phyloP scores from a whole-genome alignment of 2,329 filamentous ascomycete genomes.

The Tolypocladium cylindrosporum region DNA sequence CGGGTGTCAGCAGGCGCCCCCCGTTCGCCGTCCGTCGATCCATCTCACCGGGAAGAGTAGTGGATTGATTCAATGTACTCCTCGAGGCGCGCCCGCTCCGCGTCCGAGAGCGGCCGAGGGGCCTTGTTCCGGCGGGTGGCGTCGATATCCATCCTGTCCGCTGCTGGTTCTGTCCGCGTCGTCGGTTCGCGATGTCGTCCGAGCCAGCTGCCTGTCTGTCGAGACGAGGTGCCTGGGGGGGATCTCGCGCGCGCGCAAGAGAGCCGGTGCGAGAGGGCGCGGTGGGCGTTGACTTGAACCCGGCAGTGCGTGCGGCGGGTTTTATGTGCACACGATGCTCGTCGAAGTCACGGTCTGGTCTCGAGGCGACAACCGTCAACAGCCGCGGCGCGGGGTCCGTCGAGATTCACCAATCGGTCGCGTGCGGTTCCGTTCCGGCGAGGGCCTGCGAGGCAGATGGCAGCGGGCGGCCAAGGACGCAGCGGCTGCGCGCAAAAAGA shows the following conservation, averaged over 20 bases:
- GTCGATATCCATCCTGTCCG: conserved; percentile 54
- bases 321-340: not conserved
- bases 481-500: not conserved
- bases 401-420: not conserved
- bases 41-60: conserved; percentile 73
- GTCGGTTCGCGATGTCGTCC: not conserved
- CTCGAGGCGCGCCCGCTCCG: conserved; percentile 73
- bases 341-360: not conserved
- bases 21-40: not conserved
- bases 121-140: conserved; percentile 75
- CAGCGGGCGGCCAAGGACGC: not conserved
- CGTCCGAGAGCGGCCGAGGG: conserved; percentile 69
- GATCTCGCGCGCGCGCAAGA: not conserved
- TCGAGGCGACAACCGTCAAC: not conserved
- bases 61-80: conserved; percentile 92
- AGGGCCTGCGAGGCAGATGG: not conserved
- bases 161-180: not conserved
- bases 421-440: not conserved
- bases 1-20: not conserved
- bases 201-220: not conserved
- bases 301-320: not conserved
- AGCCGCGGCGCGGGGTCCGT: not conserved
- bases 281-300: not conserved
- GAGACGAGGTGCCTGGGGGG: not conserved
- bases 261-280: not conserved